phyloP scores from a whole-genome alignment of 148 eudicot genomes.

The Vaccinium myrtillus region DNA sequence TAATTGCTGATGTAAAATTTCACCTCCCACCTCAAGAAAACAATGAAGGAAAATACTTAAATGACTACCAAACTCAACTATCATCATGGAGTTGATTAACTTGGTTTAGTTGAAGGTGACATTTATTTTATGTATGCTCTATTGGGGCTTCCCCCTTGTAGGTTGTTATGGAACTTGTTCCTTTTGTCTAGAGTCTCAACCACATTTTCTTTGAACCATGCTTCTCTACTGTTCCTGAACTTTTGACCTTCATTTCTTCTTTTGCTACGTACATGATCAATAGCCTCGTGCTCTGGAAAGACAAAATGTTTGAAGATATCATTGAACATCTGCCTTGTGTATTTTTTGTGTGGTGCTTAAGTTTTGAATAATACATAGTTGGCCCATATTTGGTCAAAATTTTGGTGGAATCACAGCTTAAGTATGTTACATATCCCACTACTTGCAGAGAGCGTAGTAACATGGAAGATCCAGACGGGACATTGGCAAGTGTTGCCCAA shows the following conservation, averaged over 20 bases:
- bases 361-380: neutral
- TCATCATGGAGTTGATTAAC: neutral
- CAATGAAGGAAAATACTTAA: neutral
- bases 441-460: constrained; percentile 82
- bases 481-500: constrained; percentile 95
- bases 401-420: neutral
- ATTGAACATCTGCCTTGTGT: neutral
- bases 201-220: neutral
- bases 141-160: neutral
- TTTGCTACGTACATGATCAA: neutral
- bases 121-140: neutral
- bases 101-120: constrained; percentile 1
- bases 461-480: constrained; percentile 99
- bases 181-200: neutral
- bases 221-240: neutral
- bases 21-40: neutral
- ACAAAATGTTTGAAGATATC: neutral
- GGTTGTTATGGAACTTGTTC: neutral
- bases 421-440: constrained; percentile 15
- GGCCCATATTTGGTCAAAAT: neutral
- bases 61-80: neutral
- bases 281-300: neutral
- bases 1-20: neutral
- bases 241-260: neutral
- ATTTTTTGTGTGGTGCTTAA: neutral